Evolutionary conservation across 2,329 filamentous ascomycete species (phyloP).

Genomic region (Ilyonectria mors-panacis): DNA sequence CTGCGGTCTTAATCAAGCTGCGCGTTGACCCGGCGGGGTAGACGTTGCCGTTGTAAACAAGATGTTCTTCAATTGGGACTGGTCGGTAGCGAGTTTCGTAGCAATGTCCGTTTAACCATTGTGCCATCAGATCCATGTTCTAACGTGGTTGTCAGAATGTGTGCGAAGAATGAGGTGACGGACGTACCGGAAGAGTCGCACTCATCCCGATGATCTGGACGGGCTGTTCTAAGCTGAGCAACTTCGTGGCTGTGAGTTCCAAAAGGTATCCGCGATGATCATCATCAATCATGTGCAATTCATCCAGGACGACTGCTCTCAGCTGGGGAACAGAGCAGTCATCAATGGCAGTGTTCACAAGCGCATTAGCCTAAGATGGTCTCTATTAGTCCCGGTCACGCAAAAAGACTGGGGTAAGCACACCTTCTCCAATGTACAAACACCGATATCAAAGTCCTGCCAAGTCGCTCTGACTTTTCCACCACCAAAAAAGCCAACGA

Average conservation of each 20-base stretch:
- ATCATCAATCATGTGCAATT: constrained; percentile 87
- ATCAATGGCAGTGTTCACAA: constrained; percentile 81
- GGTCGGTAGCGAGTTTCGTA: constrained; percentile 82
- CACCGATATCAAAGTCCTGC: constrained; percentile 82
- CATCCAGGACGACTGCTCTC: constrained; percentile 79
- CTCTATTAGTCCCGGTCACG: constrained; percentile 15
- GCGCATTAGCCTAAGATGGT: constrained; percentile 74
- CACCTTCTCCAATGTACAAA: constrained; percentile 85
- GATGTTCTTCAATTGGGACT: constrained; percentile 81
- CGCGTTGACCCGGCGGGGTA: constrained; percentile 72
- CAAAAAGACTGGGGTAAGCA: not conserved
- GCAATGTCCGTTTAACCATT: constrained; percentile 79
- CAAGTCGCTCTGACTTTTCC: constrained; percentile 77
- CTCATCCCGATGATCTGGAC: constrained; percentile 86
- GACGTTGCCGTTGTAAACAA: constrained; percentile 79
- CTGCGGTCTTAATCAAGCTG: constrained; percentile 70
- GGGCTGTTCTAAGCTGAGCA: constrained; percentile 76
- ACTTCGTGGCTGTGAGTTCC: constrained; percentile 81
- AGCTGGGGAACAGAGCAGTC: constrained; percentile 77
- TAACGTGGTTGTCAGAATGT: constrained; percentile 49
- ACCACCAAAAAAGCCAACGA: constrained; percentile 83
- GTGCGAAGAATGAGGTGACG: constrained; percentile 53
- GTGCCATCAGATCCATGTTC: constrained; percentile 79
- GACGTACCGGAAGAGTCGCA: constrained; percentile 78
- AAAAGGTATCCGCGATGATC: constrained; percentile 82